These are phyloP conservation scores for Discostella stelligeroides DNA, from an alignment of 108 stramenopile species.

Conservation along the genomic window DNA sequence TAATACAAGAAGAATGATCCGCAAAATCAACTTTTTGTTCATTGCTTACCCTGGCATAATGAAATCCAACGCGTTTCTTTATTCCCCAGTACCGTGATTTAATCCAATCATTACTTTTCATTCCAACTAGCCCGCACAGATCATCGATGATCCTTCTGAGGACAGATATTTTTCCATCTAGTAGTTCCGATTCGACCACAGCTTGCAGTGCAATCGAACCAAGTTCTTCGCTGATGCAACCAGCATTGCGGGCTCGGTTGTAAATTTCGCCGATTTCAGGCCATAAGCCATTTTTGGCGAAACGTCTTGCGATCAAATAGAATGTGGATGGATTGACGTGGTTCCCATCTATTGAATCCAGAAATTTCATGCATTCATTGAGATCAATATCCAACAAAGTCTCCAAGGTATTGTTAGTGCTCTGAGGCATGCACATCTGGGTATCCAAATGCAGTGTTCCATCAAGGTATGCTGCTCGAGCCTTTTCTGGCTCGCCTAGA, in stretches of 20 bases:
- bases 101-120: slow-evolving; percentile 54
- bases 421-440: slow-evolving; percentile 25
- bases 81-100: slow-evolving; percentile 65
- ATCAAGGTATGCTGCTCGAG: slow-evolving; percentile 11
- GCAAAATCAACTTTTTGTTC: neutral
- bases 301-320: slow-evolving; percentile 33
- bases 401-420: slow-evolving; percentile 23
- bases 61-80: slow-evolving; percentile 62
- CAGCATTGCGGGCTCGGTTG: slow-evolving; percentile 43
- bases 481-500: slow-evolving; percentile 30
- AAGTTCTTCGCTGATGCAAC: slow-evolving; percentile 67
- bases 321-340: slow-evolving; percentile 42
- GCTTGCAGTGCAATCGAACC: slow-evolving; percentile 68
- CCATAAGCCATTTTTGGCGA: slow-evolving; percentile 43
- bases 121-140: slow-evolving; percentile 46
- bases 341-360: slow-evolving; percentile 15
- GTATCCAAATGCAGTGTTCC: slow-evolving; percentile 6
- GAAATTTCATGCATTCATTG: slow-evolving; percentile 32
- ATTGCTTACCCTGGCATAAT: slow-evolving; percentile 54
- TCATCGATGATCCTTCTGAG: slow-evolving; percentile 65
- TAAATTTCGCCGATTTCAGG: slow-evolving; percentile 57
- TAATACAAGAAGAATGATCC: neutral
- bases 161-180: slow-evolving; percentile 55
- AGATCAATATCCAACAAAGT: slow-evolving; percentile 21
- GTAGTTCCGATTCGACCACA: slow-evolving; percentile 42